phyloP scores from a whole-genome alignment of 139 green algal species.

The Auxenochlorella pyrenoidosa region DNA sequence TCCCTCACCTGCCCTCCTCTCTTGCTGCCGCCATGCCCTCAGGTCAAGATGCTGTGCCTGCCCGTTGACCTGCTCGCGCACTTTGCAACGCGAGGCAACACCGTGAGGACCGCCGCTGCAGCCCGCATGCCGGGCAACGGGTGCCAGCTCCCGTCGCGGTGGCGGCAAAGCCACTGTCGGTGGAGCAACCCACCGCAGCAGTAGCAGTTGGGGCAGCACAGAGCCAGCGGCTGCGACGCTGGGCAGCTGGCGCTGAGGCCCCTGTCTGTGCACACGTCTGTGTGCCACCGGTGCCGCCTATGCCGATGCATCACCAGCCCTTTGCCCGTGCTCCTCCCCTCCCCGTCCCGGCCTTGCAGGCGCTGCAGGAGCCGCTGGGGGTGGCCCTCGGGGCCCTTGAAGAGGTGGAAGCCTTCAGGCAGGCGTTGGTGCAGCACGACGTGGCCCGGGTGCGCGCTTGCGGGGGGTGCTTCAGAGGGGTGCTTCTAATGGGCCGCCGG shows the following conservation, averaged over 20 bases:
- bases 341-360: not conserved
- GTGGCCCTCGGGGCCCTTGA: constrained; percentile 20
- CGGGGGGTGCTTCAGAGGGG: not conserved
- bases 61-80: constrained; percentile 16
- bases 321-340: not conserved
- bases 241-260: too few species aligned
- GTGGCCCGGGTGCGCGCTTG: constrained; percentile 10
- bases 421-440: constrained; percentile 10
- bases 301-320: too few species aligned
- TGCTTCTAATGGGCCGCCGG: too few species aligned
- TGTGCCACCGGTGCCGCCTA: too few species aligned
- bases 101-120: not conserved
- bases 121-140: not conserved
- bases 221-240: too few species aligned
- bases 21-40: not conserved
- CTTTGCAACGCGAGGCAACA: constrained; percentile 17
- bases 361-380: constrained; percentile 22
- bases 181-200: too few species aligned
- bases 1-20: too few species aligned
- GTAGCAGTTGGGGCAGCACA: too few species aligned
- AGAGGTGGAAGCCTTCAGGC: constrained; percentile 14
- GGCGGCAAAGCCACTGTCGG: not conserved
- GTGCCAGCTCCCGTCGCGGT: not conserved
- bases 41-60: constrained; percentile 31
- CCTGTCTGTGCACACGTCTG: too few species aligned